Evolutionary conservation across 768 basidiomycete genomes (phyloP), one percentile per base, ranked within the genome.

Genomic region (Plicaturopsis crispa): DNA sequence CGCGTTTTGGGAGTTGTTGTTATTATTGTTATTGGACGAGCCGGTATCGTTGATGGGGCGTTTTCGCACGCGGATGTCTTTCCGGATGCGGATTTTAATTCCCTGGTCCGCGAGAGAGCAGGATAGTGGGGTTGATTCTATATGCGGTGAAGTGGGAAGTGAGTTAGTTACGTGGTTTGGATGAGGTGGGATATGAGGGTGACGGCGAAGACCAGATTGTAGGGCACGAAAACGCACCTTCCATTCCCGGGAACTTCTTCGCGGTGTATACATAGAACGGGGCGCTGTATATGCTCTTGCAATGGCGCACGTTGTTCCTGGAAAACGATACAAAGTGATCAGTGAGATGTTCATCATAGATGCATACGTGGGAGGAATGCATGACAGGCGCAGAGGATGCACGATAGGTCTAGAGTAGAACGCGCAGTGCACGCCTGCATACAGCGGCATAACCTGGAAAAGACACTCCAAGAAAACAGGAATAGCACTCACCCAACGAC

Each of bases 161-260:
- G n/a, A n/a, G n/a, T n/a, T n/a, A n/a, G n/a, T n/a, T n/a, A n/a
- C n/a, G n/a, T n/a, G n/a, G 5, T 19, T 33, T 17, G 19, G 13
- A 26, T 47, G 20, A 50, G 45, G 31, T 33, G 26, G 32, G 24
- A 35, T 14, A 33, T 36, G 21, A 26, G 33, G 16, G 24, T 22
- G 19, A 24, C n/a, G n/a, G 6, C 39, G 5, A 21, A 19, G 5
- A 24, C 31, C 21, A 14, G 30, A 13, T 22, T 21, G 33, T 11
- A 42, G 30, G 34, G 34, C 26, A 33, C 13, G 19, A 28, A 20
- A 7, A 61, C 78, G 18, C 47, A 87, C 90, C 83, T 70, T 90
- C 87, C 87, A 93, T 93, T 18, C 92, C 91, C 0, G 92, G 91
- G 55, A 94, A 96, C 61, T 92, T 91, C 72, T 96, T 96, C 12